A percentile compares a stretch with the other conserved stretches of the same genome.
phyloP scores from a whole-genome alignment of 768 basidiomycete genomes.

The Kockovaella imperatae region DNA sequence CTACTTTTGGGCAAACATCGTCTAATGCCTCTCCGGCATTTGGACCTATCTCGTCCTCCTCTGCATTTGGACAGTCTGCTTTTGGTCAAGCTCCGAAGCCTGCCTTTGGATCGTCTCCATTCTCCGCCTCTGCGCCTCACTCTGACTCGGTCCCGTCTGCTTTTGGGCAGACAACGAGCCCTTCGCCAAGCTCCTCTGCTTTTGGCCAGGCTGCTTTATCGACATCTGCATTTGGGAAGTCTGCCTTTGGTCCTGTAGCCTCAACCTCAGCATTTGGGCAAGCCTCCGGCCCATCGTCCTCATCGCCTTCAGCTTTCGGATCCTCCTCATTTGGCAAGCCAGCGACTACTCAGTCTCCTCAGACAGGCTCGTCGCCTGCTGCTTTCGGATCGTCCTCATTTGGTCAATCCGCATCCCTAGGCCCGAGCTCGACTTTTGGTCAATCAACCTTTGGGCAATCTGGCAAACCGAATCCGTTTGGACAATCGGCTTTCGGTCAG shows the following conservation, averaged over 20 bases:
- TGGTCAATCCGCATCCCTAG: slow-evolving; percentile 26
- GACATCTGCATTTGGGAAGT: slow-evolving; percentile 7
- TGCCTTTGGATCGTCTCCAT: slow-evolving; percentile 7
- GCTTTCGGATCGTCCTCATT: slow-evolving; percentile 10
- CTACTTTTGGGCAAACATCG: slow-evolving; percentile 20
- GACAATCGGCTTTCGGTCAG: slow-evolving; percentile 8
- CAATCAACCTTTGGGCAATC: slow-evolving; percentile 27
- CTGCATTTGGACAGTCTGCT: slow-evolving; percentile 32
- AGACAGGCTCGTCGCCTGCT: too few relatives aligned
- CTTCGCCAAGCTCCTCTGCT: slow-evolving; percentile 16
- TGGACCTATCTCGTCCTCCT: slow-evolving; percentile 17
- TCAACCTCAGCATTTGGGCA: too few relatives aligned
- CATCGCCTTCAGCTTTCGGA: too few relatives aligned
- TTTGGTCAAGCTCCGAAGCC: slow-evolving; percentile 45
- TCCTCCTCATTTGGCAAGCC: too few relatives aligned
- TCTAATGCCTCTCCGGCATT: slow-evolving; percentile 16
- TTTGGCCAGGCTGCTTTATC: slow-evolving; percentile 7
- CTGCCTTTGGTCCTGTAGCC: too few relatives aligned
- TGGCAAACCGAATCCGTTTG: slow-evolving; percentile 1
- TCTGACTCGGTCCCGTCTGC: slow-evolving; percentile 44
- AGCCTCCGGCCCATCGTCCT: too few relatives aligned
- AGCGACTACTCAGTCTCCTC: too few relatives aligned
- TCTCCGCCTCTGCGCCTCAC: slow-evolving; percentile 14
- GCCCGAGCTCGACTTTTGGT: slow-evolving; percentile 26
- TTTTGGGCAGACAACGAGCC: slow-evolving; percentile 43